Evolutionary conservation across 768 basidiomycete species (phyloP).

Genomic region (Boletus rubroflammeus): DNA sequence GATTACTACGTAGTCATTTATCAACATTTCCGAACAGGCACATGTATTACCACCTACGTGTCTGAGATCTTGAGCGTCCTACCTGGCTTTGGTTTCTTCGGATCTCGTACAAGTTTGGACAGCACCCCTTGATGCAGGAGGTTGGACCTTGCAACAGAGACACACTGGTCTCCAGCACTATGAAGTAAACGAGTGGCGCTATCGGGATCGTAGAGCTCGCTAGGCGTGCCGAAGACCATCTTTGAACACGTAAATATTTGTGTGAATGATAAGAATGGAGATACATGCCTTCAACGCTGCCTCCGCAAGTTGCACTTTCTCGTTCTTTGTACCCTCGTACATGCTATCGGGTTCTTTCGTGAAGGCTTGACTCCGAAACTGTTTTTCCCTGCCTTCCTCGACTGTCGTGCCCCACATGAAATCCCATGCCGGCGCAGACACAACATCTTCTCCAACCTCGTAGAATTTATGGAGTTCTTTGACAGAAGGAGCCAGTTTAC

Average conservation of each 20-base stretch:
- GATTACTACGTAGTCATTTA: conserved; percentile 46
- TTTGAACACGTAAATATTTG: conserved; percentile 27
- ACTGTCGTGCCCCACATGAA: conserved; percentile 70
- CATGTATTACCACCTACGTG: conserved; percentile 34
- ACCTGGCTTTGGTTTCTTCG: conserved; percentile 62
- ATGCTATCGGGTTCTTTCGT: conserved; percentile 38
- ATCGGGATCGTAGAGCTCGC: conserved; percentile 64
- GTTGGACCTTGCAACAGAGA: conserved; percentile 53
- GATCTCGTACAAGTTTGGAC: conserved; percentile 62
- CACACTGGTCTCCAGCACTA: conserved; percentile 50
- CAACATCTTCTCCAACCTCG: conserved; percentile 47
- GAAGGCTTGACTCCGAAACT: conserved; percentile 55
- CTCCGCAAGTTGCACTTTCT: conserved; percentile 56
- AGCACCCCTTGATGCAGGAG: conserved; percentile 64
- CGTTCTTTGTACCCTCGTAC: conserved; percentile 18
- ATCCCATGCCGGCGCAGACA: conserved; percentile 53
- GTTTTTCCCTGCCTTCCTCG: conserved; percentile 75
- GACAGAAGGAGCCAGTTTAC: conserved; percentile 42
- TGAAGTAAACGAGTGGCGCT: conserved; percentile 54
- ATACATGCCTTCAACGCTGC: conserved; percentile 62
- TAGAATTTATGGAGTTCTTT: conserved; percentile 44
- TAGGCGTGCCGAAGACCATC: conserved; percentile 77
- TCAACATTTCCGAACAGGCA: neutral
- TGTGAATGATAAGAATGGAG: neutral
- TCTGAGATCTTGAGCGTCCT: conserved; percentile 77